Evolutionary conservation across 2,329 filamentous ascomycete species (phyloP).

Genomic region (Ascocoryne sarcoides): DNA sequence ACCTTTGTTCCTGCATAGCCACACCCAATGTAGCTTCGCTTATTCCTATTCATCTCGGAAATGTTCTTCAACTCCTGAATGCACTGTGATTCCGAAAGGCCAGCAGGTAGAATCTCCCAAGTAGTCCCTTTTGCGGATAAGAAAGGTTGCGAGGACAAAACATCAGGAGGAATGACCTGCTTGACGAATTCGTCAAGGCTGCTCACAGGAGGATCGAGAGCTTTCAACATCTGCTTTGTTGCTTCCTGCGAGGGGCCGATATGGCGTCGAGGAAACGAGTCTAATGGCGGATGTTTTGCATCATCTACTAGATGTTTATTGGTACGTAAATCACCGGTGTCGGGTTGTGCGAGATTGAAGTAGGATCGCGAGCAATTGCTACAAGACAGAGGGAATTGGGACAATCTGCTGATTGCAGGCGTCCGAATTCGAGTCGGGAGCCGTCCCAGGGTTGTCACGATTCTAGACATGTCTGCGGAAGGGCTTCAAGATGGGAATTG

Average conservation of each 20-base stretch:
- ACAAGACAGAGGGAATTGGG: no score
- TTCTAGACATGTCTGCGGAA: no score
- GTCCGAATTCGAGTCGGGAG: no score
- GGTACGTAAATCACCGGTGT: no score
- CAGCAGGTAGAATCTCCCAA: background rate
- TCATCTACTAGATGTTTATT: conserved; percentile 27
- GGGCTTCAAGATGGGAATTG: no score
- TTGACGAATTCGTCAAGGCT: conserved; percentile 75
- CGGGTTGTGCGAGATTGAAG: conserved; percentile 28
- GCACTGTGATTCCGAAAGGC: conserved; percentile 51
- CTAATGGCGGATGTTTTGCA: conserved; percentile 40
- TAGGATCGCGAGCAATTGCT: conserved; percentile 24
- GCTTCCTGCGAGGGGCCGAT: conserved; percentile 72
- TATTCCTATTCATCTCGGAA: conserved; percentile 50
- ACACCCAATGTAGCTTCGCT: conserved; percentile 67
- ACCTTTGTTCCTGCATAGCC: conserved; percentile 85
- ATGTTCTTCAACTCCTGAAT: conserved; percentile 44
- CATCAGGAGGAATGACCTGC: conserved; percentile 74
- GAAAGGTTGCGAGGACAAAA: conserved; percentile 52
- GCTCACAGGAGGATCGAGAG: conserved; percentile 63
- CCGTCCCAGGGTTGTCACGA: no score
- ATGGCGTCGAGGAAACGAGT: conserved; percentile 68
- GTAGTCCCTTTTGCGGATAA: background rate
- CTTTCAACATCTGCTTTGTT: conserved; percentile 68
- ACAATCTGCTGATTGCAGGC: no score